Evolutionary conservation across 345 rosid species (phyloP).

Genomic region (Odontarrhena argentea): DNA sequence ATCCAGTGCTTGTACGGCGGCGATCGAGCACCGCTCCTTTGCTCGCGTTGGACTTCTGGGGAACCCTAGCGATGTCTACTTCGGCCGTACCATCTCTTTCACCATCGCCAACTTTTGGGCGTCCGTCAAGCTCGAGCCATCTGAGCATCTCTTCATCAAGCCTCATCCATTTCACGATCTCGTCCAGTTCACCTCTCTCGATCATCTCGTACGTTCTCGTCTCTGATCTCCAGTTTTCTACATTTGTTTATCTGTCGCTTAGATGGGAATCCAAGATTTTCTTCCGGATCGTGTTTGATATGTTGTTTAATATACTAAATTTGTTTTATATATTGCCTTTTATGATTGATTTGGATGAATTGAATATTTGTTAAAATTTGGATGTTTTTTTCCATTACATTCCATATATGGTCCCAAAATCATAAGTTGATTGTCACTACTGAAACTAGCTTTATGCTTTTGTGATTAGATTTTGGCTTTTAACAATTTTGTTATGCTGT

Average conservation of each 20-base stretch:
- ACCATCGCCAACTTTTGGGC: constrained; percentile 77
- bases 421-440: not conserved
- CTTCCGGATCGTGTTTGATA: not conserved
- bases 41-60: constrained; percentile 76
- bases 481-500: not conserved
- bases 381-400: not conserved
- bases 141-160: constrained; percentile 60
- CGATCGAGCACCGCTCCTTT: constrained; percentile 56
- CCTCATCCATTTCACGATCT: constrained; percentile 86
- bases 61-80: constrained; percentile 80
- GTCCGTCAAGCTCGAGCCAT: constrained; percentile 63
- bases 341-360: not conserved
- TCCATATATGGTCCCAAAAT: not conserved
- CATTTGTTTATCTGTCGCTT: not conserved
- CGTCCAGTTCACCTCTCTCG: constrained; percentile 64
- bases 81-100: constrained; percentile 69
- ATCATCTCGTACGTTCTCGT: constrained; percentile 54
- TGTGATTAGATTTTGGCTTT: not conserved
- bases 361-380: not conserved
- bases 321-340: not conserved
- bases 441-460: not conserved
- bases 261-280: not conserved
- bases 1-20: constrained; percentile 12
- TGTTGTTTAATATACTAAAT: not conserved
- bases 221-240: not conserved